These are phyloP conservation scores for Cryptococcus sp. DNA, from an alignment of 1,284 basidiomycete species.

Conservation along the genomic window DNA sequence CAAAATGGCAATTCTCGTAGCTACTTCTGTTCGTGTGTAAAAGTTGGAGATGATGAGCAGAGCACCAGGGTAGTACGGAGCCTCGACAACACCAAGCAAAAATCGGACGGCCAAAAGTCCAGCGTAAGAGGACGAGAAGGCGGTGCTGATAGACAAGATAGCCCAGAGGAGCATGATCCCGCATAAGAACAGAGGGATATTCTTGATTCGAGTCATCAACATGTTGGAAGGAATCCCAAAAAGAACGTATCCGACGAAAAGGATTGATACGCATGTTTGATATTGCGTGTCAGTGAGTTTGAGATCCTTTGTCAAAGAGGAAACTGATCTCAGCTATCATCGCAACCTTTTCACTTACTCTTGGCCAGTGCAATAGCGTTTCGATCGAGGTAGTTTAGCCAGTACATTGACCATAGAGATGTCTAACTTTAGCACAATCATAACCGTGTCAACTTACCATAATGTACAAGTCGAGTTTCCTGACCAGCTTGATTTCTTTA, in stretches of 20 bases:
- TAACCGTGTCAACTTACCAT: slow-evolving; percentile 1
- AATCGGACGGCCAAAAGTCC: slow-evolving; percentile 16
- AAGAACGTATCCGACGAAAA: slow-evolving; percentile 38
- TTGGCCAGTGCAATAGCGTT: slow-evolving; percentile 15
- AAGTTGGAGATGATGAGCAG: slow-evolving; percentile 16
- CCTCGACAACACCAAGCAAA: slow-evolving; percentile 24
- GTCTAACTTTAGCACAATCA: not conserved
- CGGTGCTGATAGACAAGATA: slow-evolving; percentile 11
- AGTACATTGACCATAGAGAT: slow-evolving; percentile 22
- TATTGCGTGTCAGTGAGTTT: slow-evolving; percentile 26
- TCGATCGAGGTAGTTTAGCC: slow-evolving; percentile 15
- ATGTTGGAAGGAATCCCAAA: slow-evolving; percentile 32
- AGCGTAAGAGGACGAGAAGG: slow-evolving; percentile 9
- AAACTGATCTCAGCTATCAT: slow-evolving; percentile 1
- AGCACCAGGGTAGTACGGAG: slow-evolving; percentile 27
- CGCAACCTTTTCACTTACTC: not conserved
- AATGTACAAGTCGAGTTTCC: slow-evolving; percentile 24
- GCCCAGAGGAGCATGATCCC: slow-evolving; percentile 14
- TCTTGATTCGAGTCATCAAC: slow-evolving; percentile 29
- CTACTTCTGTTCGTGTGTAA: slow-evolving; percentile 18
- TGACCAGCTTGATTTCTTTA: slow-evolving; percentile 21
- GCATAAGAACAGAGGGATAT: slow-evolving; percentile 10
- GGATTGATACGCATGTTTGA: slow-evolving; percentile 38
- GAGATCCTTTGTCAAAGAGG: slow-evolving; percentile 24
- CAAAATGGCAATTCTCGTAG: slow-evolving; percentile 13